Conservation (phyloP, 2,329 filamentous ascomycete species). For the Diaporthe sp. region DNA sequence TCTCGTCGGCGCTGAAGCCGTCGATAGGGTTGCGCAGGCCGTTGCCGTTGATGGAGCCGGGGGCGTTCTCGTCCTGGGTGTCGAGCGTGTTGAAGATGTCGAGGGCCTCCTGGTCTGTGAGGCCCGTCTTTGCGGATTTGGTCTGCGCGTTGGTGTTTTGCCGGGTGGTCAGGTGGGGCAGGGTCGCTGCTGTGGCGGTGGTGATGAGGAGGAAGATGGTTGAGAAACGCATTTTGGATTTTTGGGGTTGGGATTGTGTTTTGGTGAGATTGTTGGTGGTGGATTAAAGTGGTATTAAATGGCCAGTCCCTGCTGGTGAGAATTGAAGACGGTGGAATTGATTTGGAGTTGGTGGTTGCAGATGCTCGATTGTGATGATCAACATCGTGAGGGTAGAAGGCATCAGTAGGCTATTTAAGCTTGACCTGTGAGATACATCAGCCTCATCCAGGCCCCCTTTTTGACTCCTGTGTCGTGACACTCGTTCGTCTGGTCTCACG, state of each 20-base stretch:
- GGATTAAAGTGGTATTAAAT: not conserved
- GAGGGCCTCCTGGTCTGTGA: not conserved
- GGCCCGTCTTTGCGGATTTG: not conserved
- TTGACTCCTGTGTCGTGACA: not conserved
- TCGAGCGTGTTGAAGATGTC: constrained; percentile 16
- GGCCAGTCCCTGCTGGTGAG: constrained; percentile 7
- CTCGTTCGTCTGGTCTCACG: not conserved
- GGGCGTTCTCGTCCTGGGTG: not conserved
- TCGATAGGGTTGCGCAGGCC: not conserved
- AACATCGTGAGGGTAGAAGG: not conserved
- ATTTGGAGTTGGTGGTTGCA: not conserved
- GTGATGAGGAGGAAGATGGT: constrained; percentile 55
- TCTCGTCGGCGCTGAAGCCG: constrained; percentile 10
- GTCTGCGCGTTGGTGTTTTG: not conserved
- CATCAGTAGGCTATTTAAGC: not conserved
- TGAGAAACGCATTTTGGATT: constrained; percentile 58
- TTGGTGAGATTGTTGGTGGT: not conserved
- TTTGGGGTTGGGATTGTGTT: not conserved
- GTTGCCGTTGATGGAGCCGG: not conserved
- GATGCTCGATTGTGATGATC: not conserved
- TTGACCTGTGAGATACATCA: too few relatives aligned
- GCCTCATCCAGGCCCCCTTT: not conserved
- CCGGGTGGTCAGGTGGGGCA: not conserved
- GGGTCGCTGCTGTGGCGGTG: constrained; percentile 1
- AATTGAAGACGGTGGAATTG: not conserved